A percentile compares a stretch with the other conserved stretches of the same genome.
phyloP scores from a whole-genome alignment of 1,284 basidiomycete genomes.

The Serendipita sp. region DNA sequence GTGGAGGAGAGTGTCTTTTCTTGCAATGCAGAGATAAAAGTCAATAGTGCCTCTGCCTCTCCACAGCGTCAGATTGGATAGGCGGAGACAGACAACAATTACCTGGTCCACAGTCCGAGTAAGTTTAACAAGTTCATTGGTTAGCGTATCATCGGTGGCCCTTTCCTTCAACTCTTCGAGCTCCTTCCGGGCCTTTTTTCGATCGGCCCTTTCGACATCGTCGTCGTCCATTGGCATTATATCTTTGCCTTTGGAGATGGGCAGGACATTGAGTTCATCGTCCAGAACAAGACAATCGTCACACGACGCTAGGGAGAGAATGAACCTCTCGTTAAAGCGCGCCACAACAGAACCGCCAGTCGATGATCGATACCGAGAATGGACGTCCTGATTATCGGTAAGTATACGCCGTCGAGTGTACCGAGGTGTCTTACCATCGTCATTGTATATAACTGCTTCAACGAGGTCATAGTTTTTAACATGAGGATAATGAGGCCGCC shows the following conservation, averaged over 20 bases:
- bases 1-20: constrained; percentile 91
- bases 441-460: constrained; percentile 90
- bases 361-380: constrained; percentile 82
- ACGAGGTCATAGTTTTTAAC: constrained; percentile 88
- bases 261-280: constrained; percentile 95
- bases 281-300: constrained; percentile 88
- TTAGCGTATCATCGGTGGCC: constrained; percentile 72
- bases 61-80: not conserved
- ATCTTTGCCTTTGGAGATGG: constrained; percentile 92
- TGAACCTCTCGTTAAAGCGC: constrained; percentile 97
- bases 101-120: constrained; percentile 86
- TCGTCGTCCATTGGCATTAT: constrained; percentile 60
- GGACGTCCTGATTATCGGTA: constrained; percentile 58
- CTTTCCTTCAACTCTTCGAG: constrained; percentile 72
- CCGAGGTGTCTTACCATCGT: constrained; percentile 61
- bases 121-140: constrained; percentile 84
- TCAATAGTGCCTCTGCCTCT: constrained; percentile 70
- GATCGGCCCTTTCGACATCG: constrained; percentile 27
- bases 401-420: not conserved
- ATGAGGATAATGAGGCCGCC: constrained; percentile 87
- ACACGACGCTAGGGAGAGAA: constrained; percentile 83
- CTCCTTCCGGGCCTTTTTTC: constrained; percentile 43
- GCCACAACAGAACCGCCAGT: constrained; percentile 83
- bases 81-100: constrained; percentile 10
- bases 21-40: constrained; percentile 83